A percentile compares a stretch with the other conserved stretches of the same genome.
phyloP scores from a whole-genome alignment of 2,329 filamentous ascomycete genomes.

The Apiospora koreana region DNA sequence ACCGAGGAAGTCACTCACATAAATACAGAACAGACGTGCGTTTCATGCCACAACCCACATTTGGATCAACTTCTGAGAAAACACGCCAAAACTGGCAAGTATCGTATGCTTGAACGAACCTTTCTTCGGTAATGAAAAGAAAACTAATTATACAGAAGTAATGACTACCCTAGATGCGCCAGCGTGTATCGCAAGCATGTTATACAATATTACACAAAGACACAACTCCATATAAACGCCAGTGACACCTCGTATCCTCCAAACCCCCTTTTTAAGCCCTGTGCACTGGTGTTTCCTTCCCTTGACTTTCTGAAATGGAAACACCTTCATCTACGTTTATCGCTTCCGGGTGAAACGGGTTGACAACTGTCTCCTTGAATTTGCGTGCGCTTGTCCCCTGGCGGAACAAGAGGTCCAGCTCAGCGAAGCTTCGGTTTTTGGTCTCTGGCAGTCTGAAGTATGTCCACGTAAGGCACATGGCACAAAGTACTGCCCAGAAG shows the following conservation, averaged over 20 bases:
- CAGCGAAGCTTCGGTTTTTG: slow-evolving; percentile 15
- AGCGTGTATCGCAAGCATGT: background rate
- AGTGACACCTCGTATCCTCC: background rate
- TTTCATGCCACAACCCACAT: background rate
- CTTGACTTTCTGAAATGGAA: background rate
- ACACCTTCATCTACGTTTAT: background rate
- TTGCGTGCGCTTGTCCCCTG: slow-evolving; percentile 14
- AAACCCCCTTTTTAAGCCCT: background rate
- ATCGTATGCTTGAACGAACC: background rate
- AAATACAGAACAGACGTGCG: too few species aligned
- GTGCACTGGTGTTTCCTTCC: background rate
- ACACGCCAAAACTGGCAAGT: background rate
- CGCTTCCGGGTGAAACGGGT: slow-evolving; percentile 10
- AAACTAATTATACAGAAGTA: background rate
- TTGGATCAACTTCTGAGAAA: background rate
- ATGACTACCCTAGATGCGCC: background rate
- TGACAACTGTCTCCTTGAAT: slow-evolving; percentile 14
- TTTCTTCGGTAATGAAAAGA: background rate
- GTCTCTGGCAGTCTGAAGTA: slow-evolving; percentile 18
- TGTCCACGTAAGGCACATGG: slow-evolving; percentile 17
- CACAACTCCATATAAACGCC: background rate
- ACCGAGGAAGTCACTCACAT: background rate
- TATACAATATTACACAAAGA: background rate
- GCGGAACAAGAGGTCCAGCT: slow-evolving; percentile 18
- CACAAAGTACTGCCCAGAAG: slow-evolving; percentile 16